phyloP scores from a whole-genome alignment of 257 asterid genomes.

The Datura wrightii region DNA sequence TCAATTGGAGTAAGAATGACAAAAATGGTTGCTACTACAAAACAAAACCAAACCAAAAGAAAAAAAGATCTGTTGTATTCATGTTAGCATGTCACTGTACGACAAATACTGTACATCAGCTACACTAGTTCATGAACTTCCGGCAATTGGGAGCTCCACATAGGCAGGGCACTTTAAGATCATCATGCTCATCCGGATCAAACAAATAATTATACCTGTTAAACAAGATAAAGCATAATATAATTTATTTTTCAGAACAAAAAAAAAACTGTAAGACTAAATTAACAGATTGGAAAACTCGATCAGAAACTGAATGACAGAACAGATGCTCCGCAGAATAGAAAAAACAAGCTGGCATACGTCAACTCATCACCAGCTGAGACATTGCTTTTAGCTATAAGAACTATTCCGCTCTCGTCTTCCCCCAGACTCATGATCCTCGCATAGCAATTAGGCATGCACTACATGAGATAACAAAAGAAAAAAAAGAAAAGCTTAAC shows the following conservation, averaged over 20 bases:
- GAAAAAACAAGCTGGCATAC: constrained; percentile 47
- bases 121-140: constrained; percentile 70
- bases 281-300: not conserved
- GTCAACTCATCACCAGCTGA: constrained; percentile 89
- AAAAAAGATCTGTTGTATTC: not conserved
- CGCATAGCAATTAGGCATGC: constrained; percentile 95
- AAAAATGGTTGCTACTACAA: not conserved
- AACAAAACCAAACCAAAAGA: not conserved
- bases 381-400: constrained; percentile 78
- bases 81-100: constrained; percentile 26
- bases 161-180: constrained; percentile 81
- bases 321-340: not conserved
- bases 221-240: constrained; percentile 12
- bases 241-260: not conserved
- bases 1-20: not conserved
- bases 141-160: constrained; percentile 84
- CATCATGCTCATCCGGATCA: constrained; percentile 89
- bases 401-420: constrained; percentile 83
- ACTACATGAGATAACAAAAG: constrained; percentile 54
- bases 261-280: not conserved
- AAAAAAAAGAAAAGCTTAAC: not conserved
- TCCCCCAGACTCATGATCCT: constrained; percentile 78
- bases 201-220: constrained; percentile 88
- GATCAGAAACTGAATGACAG: not conserved
- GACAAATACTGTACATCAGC: constrained; percentile 33